Base-by-base conservation (phyloP, 148 eudicot species). In the Fagopyrum homotropicum region DNA sequence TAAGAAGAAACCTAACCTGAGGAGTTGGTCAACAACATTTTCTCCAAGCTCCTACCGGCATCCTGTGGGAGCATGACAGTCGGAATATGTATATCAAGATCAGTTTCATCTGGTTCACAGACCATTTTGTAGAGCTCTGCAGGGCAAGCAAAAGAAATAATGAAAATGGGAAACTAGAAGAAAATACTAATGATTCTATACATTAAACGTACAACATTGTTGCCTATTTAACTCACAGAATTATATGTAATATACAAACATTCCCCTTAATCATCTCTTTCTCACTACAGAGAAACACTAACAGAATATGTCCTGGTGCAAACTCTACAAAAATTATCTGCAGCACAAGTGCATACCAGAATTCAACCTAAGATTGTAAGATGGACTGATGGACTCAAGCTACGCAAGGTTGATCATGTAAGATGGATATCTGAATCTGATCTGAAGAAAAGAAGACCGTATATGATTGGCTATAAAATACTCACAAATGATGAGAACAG, bases 111-210 rank as follows among this genome's bases (percentile, higher is more conserved):
- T 49, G 90, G 88, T 9, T 91, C 97, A 79, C 97, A 91, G 71
- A 91, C 93, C 93, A 91, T 91, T 85, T 91, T 89, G 83, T 89
- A 91, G 78, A 91, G 93, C 77, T 88, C 97, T 91, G 81, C 77
- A 82, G 26, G 11, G 19, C 57, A 66, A 75, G 46, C 43, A 73
- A 78, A 72, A 8, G 55, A 55, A 48, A 66, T 29, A 5, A 69
- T 55, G 9, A 48, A 19, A 48, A 64, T 30, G 4, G 14, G 75
- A 35, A 73, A 61, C 50, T 17, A 14, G 66, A 35, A 66, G 54
- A 63, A 78, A 80, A 35, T 16, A 17, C 16, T 17, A 26, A 17
- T 7, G 61, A 56, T 56, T 35, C 40, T 35, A 35, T 1, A 35
- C 40, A 35, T 35, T 35, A 35, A 56, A 56, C 61, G 19, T 56